Evolutionary conservation across 2,329 filamentous ascomycete species (phyloP), one percentile per base, ranked within the genome.

Genomic region (Aspergillus quadrilineatus): DNA sequence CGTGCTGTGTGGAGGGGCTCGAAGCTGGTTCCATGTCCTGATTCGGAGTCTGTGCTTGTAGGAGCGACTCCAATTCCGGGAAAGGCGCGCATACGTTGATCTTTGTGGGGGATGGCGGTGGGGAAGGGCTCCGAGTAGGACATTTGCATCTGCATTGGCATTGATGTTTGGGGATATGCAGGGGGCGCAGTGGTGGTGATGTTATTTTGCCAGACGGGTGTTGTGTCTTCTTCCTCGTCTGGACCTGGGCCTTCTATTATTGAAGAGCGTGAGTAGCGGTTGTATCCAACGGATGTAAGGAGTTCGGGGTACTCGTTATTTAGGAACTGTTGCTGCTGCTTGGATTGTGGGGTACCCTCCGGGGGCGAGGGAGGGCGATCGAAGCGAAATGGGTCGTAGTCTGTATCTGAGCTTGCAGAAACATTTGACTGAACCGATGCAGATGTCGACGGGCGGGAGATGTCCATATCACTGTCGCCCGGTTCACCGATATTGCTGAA

Each of bases 181-280:
- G 15, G 51, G 17, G 44, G 44, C 4, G 14, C 42, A 4, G 41
- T 9, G 14, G 37, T n/a, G 4, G 26, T 7, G 29, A n/a, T 22
- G 22, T 59, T 61, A 9, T 66, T 57, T 8, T 61, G 62, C 69
- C 67, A 67, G 15, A 10, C 82, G 5, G 73, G 77, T 8, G 64
- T 85, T 14, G 85, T 49, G 76, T 85, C 53, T 77, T 45, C 14
- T 64, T 85, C 17, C 77, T 85, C 50, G 76, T 85, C 53, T 77
- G 81, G 74, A 65, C 79, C 57, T 70, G 85, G 70, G 74, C 82
- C 60, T 73, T 82, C 55, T 0, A 85, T 79, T 0, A 82, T 75
- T 0, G 75, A 82, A 1, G 83, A 83, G 56, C 78, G 80, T 30
- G 85, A 79, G 74, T 74, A 70, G 29, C 67, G 67, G 74, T 81